Conservation (phyloP, 1,139 yeast species). For the Suzukiozyma palmioleophila region DNA sequence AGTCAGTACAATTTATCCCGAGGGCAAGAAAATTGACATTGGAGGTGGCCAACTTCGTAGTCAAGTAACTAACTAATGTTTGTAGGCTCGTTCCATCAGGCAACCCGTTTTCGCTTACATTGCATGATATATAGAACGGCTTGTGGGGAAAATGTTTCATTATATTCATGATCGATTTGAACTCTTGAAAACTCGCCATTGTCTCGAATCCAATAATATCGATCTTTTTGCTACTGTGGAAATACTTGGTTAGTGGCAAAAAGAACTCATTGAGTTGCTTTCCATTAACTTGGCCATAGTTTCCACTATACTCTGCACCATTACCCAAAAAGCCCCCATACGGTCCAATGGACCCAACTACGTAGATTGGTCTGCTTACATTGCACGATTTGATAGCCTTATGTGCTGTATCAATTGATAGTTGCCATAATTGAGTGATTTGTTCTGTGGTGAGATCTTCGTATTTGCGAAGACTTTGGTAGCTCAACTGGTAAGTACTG, state of each 20-base stretch:
- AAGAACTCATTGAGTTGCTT: constrained; percentile 44
- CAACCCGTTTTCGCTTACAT: constrained; percentile 17
- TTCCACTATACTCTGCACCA: constrained; percentile 69
- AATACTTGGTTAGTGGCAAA: constrained; percentile 37
- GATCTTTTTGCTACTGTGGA: constrained; percentile 32
- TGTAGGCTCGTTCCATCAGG: constrained; percentile 31
- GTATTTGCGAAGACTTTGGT: constrained; percentile 31
- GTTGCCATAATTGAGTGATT: constrained; percentile 24
- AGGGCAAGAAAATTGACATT: constrained; percentile 22
- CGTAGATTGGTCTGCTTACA: constrained; percentile 12
- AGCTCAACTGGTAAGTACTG: constrained; percentile 60
- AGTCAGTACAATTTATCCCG: constrained; percentile 41
- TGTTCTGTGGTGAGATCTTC: constrained; percentile 24
- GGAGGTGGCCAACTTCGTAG: constrained; percentile 6
- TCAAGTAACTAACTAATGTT: constrained; percentile 16
- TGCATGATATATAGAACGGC: constrained; percentile 24
- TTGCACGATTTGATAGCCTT: constrained; percentile 20
- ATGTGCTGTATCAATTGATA: constrained; percentile 26
- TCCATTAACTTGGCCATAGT: constrained; percentile 35
- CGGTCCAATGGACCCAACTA: constrained; percentile 69
- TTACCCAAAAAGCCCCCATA: constrained; percentile 63
- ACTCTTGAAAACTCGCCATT: constrained; percentile 52
- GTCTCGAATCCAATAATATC: constrained; percentile 64
- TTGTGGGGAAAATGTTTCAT: constrained; percentile 18
- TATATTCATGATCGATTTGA: constrained; percentile 28